phyloP scores from a whole-genome alignment of 257 asterid species.

The Solanum appendiculatum region DNA sequence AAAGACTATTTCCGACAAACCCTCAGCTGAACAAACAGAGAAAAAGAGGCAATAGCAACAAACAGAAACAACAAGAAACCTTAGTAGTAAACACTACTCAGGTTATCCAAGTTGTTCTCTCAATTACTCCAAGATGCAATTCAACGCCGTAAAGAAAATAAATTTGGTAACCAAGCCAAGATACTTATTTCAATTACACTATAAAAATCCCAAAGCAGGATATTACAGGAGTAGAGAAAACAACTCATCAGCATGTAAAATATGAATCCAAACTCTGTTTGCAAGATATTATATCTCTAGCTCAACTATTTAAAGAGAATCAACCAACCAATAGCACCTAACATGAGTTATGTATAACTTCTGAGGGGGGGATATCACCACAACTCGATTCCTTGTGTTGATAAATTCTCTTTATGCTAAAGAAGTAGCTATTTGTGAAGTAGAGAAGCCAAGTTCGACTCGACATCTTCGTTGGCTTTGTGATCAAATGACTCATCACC shows the following conservation, averaged over 20 bases:
- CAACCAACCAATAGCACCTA: background rate
- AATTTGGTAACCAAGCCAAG: background rate
- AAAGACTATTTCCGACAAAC: background rate
- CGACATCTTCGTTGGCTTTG: constrained; percentile 75
- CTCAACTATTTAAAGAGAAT: background rate
- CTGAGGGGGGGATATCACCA: background rate
- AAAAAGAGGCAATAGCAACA: background rate
- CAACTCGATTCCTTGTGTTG: background rate
- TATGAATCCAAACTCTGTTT: background rate
- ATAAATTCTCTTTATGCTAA: background rate
- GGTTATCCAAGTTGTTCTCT: background rate
- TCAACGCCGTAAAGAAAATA: background rate
- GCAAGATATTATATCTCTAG: background rate
- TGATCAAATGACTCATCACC: constrained; percentile 81
- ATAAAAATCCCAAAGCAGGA: background rate
- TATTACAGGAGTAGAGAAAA: background rate
- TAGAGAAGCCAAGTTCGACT: constrained; percentile 52
- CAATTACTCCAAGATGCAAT: background rate
- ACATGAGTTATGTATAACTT: background rate
- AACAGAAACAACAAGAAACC: background rate
- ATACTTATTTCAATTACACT: background rate
- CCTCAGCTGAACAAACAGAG: background rate
- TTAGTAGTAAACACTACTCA: background rate
- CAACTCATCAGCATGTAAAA: background rate
- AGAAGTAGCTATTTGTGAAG: constrained; percentile 25